Conservation (phyloP, 2,329 filamentous ascomycete species). For the Tolypocladium pustulatum region DNA sequence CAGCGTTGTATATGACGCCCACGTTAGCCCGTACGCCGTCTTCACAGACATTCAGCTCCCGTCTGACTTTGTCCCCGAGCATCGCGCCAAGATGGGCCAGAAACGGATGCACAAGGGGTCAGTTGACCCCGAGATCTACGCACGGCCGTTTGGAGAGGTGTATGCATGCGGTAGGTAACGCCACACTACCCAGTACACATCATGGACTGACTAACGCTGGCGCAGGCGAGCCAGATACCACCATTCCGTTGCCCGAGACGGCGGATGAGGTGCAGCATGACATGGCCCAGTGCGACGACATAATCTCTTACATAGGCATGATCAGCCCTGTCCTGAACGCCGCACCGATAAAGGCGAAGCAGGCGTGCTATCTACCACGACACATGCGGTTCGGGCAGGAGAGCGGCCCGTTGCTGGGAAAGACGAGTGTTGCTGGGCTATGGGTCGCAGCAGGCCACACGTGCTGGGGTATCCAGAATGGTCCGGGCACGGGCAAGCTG, state of each 20-base stretch:
- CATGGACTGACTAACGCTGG: not conserved
- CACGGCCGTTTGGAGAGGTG: slow-evolving; percentile 76
- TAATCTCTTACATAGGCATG: slow-evolving; percentile 64
- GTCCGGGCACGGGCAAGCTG: slow-evolving; percentile 72
- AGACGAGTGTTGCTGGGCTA: slow-evolving; percentile 61
- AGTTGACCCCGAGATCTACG: slow-evolving; percentile 87
- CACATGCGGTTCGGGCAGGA: slow-evolving; percentile 52
- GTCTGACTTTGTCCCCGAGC: slow-evolving; percentile 45
- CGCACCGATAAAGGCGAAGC: slow-evolving; percentile 60
- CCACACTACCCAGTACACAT: not conserved
- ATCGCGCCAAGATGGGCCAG: slow-evolving; percentile 34
- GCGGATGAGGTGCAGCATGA: slow-evolving; percentile 70
- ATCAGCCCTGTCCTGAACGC: slow-evolving; percentile 57
- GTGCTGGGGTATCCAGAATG: slow-evolving; percentile 98
- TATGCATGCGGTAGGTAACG: slow-evolving; percentile 68
- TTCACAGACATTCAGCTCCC: slow-evolving; percentile 83
- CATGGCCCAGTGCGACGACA: slow-evolving; percentile 67
- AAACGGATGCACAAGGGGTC: slow-evolving; percentile 46
- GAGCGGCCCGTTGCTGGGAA: slow-evolving; percentile 64
- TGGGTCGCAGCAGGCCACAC: slow-evolving; percentile 85
- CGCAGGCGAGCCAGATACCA: slow-evolving; percentile 63
- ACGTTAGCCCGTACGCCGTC: slow-evolving; percentile 63
- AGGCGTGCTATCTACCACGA: slow-evolving; percentile 89
- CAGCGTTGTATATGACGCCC: slow-evolving; percentile 52
- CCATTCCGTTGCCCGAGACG: slow-evolving; percentile 63